Conservation (phyloP, 2,329 filamentous ascomycete genomes). For the Epicoccum nigrum region DNA sequence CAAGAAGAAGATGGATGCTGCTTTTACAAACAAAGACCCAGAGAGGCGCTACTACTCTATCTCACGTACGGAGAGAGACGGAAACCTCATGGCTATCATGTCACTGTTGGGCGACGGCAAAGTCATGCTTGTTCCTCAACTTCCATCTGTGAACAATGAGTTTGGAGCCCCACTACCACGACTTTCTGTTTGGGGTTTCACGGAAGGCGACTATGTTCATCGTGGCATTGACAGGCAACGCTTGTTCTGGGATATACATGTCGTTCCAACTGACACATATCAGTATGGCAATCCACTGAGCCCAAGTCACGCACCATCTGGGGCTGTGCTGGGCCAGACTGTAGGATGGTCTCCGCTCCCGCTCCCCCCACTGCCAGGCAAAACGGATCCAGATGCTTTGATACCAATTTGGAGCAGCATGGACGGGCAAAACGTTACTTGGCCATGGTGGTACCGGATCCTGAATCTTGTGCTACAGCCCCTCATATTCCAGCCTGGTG, state of each 20-base stretch:
- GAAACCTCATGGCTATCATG: conserved; percentile 69
- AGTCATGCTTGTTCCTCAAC: conserved; percentile 59
- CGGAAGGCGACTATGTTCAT: conserved; percentile 73
- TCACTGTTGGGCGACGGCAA: conserved; percentile 68
- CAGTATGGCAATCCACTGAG: conserved; percentile 61
- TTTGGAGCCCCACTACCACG: conserved; percentile 49
- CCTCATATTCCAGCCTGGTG: conserved; percentile 66
- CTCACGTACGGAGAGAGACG: conserved; percentile 65
- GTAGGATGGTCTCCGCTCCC: conserved; percentile 29
- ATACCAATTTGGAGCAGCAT: conserved; percentile 77
- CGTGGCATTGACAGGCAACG: conserved; percentile 70
- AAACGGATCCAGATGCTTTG: conserved; percentile 49
- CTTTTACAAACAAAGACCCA: conserved; percentile 50
- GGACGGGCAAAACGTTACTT: conserved; percentile 62
- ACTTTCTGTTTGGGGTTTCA: conserved; percentile 69
- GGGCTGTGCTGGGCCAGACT: conserved; percentile 34
- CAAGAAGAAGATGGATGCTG: conserved; percentile 65
- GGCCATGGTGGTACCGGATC: conserved; percentile 68
- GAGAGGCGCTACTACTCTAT: conserved; percentile 50
- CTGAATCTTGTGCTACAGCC: conserved; percentile 67
- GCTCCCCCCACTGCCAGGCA: conserved; percentile 37
- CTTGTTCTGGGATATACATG: conserved; percentile 67
- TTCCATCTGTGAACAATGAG: conserved; percentile 62
- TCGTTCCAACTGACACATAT: conserved; percentile 65
- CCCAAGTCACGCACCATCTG: conserved; percentile 28